Percentiles rank a stretch among this genome's conserved stretches.
phyloP scores from a whole-genome alignment of 1,284 basidiomycete genomes.

The Cutaneotrichosporon arboriforme region DNA sequence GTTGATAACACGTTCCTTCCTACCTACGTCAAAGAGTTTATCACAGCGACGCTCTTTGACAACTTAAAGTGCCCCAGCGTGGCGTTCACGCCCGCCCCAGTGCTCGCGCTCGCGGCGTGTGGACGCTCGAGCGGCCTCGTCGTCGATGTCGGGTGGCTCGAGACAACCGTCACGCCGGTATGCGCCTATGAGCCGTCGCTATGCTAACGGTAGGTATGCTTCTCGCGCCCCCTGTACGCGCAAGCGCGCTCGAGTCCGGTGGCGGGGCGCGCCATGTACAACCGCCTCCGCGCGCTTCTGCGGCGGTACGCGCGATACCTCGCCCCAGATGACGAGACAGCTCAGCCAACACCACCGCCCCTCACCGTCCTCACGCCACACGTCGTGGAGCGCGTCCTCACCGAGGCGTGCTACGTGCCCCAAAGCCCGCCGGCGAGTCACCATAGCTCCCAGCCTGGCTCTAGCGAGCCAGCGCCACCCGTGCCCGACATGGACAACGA shows the following conservation, averaged over 20 bases:
- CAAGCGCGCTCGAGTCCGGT: constrained; percentile 73
- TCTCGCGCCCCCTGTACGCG: constrained; percentile 75
- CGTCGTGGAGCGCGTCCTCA: constrained; percentile 35
- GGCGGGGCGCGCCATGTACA: constrained; percentile 67
- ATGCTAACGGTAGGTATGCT: constrained; percentile 63
- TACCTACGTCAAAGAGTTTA: constrained; percentile 74
- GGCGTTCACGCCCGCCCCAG: constrained; percentile 80
- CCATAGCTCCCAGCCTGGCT: no score
- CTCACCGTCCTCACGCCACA: constrained; percentile 23
- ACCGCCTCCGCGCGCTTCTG: constrained; percentile 69
- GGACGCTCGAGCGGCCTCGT: constrained; percentile 89
- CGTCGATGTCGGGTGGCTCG: constrained; percentile 83
- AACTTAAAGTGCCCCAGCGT: constrained; percentile 90
- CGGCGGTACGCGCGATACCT: constrained; percentile 59
- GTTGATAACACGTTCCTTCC: constrained; percentile 85
- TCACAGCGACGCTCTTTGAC: constrained; percentile 81
- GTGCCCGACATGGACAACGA: constrained; percentile 15
- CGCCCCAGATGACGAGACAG: not conserved
- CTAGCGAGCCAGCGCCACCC: constrained; percentile 3
- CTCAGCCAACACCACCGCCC: not conserved
- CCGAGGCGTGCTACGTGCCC: constrained; percentile 39
- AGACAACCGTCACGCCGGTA: constrained; percentile 81
- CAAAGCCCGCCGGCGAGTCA: not conserved
- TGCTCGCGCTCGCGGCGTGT: constrained; percentile 74
- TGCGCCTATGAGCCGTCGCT: constrained; percentile 33